phyloP scores from a whole-genome alignment of 179 eudicot genomes.

The Actinidia polygama region DNA sequence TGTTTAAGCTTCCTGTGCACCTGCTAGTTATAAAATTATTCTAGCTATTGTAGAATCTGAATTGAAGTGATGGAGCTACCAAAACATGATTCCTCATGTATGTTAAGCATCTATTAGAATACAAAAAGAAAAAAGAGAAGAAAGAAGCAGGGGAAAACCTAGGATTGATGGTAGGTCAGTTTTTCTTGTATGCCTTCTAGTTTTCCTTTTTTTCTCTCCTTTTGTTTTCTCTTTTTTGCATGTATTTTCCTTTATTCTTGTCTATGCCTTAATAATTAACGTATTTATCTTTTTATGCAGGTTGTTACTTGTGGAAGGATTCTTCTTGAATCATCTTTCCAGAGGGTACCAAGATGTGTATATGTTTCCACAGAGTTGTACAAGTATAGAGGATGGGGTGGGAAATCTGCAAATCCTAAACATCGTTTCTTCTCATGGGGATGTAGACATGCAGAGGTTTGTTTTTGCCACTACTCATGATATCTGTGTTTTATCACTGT shows the following conservation, averaged over 20 bases:
- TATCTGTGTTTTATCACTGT: background rate
- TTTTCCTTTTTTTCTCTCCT: background rate
- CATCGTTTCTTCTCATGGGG: slow-evolving; percentile 93
- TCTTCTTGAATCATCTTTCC: slow-evolving; percentile 94
- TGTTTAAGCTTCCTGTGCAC: background rate
- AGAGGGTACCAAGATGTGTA: slow-evolving; percentile 81
- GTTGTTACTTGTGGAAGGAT: slow-evolving; percentile 97
- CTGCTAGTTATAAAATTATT: background rate
- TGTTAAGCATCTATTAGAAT: background rate
- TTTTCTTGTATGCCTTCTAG: background rate
- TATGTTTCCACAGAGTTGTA: slow-evolving; percentile 81
- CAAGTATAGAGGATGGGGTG: slow-evolving; percentile 87
- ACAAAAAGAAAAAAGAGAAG: background rate
- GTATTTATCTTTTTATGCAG: slow-evolving; percentile 39
- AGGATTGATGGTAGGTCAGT: background rate
- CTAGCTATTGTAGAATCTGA: background rate
- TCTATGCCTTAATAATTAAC: background rate
- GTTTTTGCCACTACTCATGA: slow-evolving; percentile 18
- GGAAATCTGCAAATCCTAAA: slow-evolving; percentile 66
- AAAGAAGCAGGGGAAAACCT: background rate
- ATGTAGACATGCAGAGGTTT: slow-evolving; percentile 83
- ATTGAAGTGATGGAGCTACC: slow-evolving; percentile 1
- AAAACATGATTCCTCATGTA: background rate
- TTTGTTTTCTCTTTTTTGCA: background rate
- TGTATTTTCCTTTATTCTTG: background rate